Evolutionary conservation across 805 yeast species (phyloP), one percentile per base, ranked within the genome.

Genomic region (Candida mattraensis): DNA sequence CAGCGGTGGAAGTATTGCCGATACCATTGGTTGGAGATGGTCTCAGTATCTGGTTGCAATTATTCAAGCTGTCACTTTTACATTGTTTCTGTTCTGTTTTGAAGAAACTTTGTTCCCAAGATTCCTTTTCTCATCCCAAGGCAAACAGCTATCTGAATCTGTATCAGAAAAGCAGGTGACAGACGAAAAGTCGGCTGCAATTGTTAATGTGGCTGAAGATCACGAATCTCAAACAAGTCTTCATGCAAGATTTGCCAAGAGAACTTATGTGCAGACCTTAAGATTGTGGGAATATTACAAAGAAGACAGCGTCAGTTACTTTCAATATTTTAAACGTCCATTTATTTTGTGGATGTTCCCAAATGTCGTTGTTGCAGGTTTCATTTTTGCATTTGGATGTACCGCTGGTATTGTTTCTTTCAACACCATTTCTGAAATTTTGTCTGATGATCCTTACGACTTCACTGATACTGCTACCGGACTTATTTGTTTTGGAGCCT

Each of bases 401-500:
- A 18, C 31, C 10, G 23, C 39, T 31, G 30, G 35, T 5, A 30
- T 36, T 24, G 35, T 36, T 10, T 30, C 37, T 8, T 38, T 34
- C 34, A 38, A 38, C 25, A 38, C 43, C 7, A 22, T 38, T 17
- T 54, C 69, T 0, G 51, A 51, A 28, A 48, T 68, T n/a, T 64
- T 54, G 36, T 28, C 58, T 2, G 51, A 47, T 3, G 50, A 50
- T 5, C 69, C 69, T 6, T 69, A 67, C 43, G 47, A 56, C 42
- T 66, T 64, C 39, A 40, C 60, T 13, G 47, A 66, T 0, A 48
- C 60, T 9, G 29, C 46, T 5, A 57, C 60, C 7, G 74, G 74
- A 4, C 52, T 65, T 35, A 56, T 72, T 8, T 66, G 68, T 45
- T 44, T 68, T 39, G 64, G 64, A 7, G 61, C 71, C 3, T 54